Percentiles rank a stretch among this genome's conserved stretches.
phyloP scores from a whole-genome alignment of 2,329 filamentous ascomycete species.

The Cryphonectria radicalis region DNA sequence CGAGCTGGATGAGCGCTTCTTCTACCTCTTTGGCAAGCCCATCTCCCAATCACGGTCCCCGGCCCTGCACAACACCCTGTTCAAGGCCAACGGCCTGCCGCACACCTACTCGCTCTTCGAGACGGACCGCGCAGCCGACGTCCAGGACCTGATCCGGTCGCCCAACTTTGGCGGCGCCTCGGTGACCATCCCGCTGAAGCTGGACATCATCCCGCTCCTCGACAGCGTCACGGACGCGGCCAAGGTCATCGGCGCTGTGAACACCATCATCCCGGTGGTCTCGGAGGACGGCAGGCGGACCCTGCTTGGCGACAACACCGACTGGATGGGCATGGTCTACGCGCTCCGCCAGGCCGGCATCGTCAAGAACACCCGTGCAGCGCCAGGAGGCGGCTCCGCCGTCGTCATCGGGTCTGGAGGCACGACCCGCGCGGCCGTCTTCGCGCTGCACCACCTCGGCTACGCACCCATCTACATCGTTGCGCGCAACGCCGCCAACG shows the following conservation, averaged over 20 bases:
- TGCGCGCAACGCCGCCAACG: conserved; percentile 73
- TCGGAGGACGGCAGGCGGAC: conserved; percentile 49
- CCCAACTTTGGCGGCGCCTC: conserved; percentile 88
- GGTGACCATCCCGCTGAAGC: conserved; percentile 93
- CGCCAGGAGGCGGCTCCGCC: conserved; percentile 53
- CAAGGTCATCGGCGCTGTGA: conserved; percentile 85
- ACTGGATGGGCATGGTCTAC: conserved; percentile 90
- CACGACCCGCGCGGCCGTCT: conserved; percentile 89
- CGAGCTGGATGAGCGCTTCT: conserved; percentile 73
- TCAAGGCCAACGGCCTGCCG: conserved; percentile 75
- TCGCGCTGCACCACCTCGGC: conserved; percentile 80
- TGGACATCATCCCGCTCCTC: conserved; percentile 80
- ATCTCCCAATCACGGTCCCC: conserved; percentile 84
- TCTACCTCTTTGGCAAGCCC: conserved; percentile 87
- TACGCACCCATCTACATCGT: conserved; percentile 87
- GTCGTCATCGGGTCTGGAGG: conserved; percentile 91
- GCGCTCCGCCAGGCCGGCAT: conserved; percentile 74
- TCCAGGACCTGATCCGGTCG: conserved; percentile 68
- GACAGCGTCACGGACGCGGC: conserved; percentile 82
- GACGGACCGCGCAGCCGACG: conserved; percentile 66
- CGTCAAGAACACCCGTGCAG: conserved; percentile 40
- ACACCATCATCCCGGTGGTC: conserved; percentile 77
- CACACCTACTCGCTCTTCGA: conserved; percentile 80
- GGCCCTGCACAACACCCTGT: conserved; percentile 86
- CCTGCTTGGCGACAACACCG: conserved; percentile 88